phyloP scores from a whole-genome alignment of 257 asterid genomes.

The Craterostigma plantagineum region DNA sequence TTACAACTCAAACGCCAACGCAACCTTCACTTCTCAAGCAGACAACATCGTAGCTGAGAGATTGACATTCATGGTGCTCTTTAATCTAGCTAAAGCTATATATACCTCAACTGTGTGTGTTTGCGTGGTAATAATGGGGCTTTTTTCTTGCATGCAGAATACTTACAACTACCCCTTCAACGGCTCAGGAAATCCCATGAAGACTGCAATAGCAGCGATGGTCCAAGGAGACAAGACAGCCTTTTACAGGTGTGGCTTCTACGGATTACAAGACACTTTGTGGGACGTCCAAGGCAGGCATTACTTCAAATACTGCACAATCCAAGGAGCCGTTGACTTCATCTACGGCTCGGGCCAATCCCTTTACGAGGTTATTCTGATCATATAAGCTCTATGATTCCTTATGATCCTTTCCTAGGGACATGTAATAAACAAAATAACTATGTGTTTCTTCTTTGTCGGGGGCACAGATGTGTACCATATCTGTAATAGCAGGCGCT shows the following conservation, averaged over 20 bases:
- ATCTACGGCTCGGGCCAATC: conserved; percentile 83
- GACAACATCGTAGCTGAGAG: conserved; percentile 26
- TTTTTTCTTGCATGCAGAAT: conserved; percentile 20
- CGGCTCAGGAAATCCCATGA: conserved; percentile 7
- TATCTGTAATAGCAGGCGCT: conserved; percentile 24
- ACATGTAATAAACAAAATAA: too few relatives aligned
- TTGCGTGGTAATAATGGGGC: background rate
- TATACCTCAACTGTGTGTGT: background rate
- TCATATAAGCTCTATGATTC: too few relatives aligned
- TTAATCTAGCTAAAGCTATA: background rate
- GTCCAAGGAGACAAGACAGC: conserved; percentile 49
- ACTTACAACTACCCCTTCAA: conserved; percentile 37
- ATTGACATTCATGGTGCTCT: conserved; percentile 32
- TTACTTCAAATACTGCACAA: conserved; percentile 43
- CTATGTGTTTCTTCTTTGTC: too few relatives aligned
- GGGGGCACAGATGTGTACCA: conserved; percentile 28
- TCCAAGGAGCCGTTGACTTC: conserved; percentile 69
- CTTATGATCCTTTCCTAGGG: too few relatives aligned
- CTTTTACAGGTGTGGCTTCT: conserved; percentile 36
- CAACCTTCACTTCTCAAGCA: conserved; percentile 39
- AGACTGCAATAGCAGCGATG: conserved; percentile 41
- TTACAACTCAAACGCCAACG: conserved; percentile 14
- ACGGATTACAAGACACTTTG: conserved; percentile 67
- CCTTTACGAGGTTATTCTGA: conserved; percentile 70
- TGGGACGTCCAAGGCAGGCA: conserved; percentile 80